Base-by-base conservation (phyloP, 2,329 filamentous ascomycete genomes). In the Fusarium torulosum region DNA sequence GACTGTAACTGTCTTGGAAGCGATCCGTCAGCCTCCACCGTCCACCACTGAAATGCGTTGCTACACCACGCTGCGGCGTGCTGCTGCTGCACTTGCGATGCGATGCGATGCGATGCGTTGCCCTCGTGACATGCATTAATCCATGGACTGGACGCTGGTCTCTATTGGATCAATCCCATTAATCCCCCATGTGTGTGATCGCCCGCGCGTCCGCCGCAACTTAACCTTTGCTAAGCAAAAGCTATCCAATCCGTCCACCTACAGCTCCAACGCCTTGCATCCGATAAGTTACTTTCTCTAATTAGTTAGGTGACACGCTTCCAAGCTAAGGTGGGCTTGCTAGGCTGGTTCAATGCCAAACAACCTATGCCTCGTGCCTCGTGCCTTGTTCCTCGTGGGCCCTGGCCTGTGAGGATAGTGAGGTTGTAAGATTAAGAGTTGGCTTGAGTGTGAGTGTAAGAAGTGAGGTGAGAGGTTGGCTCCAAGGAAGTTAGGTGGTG, bases 131-230 rank as follows among this genome's bases (percentile, higher is more conserved):
- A 68, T 67, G 59, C 60, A 65, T 65, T 38, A 25, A 59, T 59
- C 62, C 53, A 50, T 65, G 59, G 37, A 57, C 38, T 58, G 40
- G 37, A 46, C 35, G 44, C 23, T 67, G 42, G 29, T 68, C 33
- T 55, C 25, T 45, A 63, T 66, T 60, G 64, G 64, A 41, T 67
- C 61, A 37, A 37, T 35, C 38, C 31, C 49, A 40, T 52, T 6
- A 27, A 23, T 42, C 20, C 31, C 49, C 57, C 58, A 62, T 68
- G 59, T 67, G 66, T 67, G 54, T 61, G 65, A 68, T 68, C 65
- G 59, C 65, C 65, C 51, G 40, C 65, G 50, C 65, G 61, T 68
- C 65, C 65, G 60, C 64, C 64, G 65, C 65, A 64, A 53, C 54
- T 57, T 64, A 57, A 64, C 46, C 37, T 56, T 29, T 62, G 46